A percentile compares a stretch with the other conserved stretches of the same genome.
These are phyloP conservation scores for Chenopodium suecicum DNA, from an alignment of 148 eudicot species.

Conservation along the genomic window DNA sequence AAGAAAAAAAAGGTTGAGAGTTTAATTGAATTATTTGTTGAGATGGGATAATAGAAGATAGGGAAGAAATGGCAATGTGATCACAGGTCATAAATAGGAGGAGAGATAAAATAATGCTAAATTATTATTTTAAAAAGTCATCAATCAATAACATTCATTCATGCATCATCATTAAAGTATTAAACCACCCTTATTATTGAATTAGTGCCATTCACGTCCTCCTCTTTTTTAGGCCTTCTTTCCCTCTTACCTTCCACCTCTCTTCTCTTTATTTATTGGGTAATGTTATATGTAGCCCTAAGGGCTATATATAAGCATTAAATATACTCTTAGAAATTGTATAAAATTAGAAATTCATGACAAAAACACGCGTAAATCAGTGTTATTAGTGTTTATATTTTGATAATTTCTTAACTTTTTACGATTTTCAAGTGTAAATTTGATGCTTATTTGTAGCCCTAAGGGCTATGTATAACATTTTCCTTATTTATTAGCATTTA, in stretches of 20 bases:
- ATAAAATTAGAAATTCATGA: no score
- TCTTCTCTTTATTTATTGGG: not conserved
- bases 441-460: no score
- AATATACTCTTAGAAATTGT: no score
- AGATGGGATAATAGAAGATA: not conserved
- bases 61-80: not conserved
- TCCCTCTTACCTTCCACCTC: not conserved
- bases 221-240: constrained; percentile 8
- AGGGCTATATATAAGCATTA: no score
- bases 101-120: constrained; percentile 9
- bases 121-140: not conserved
- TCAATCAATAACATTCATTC: not conserved
- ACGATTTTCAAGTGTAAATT: no score
- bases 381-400: no score
- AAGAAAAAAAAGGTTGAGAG: not conserved
- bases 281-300: no score
- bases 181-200: not conserved
- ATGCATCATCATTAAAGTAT: not conserved
- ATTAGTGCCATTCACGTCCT: constrained; percentile 38
- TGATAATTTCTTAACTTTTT: no score
- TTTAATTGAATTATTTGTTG: constrained; percentile 6
- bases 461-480: no score
- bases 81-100: constrained; percentile 28
- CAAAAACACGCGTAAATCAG: no score
- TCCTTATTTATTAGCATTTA: no score